Evolutionary conservation across 108 stramenopile genomes (phyloP), one percentile per base, ranked within the genome.

Genomic region (Epipyxis sp.): DNA sequence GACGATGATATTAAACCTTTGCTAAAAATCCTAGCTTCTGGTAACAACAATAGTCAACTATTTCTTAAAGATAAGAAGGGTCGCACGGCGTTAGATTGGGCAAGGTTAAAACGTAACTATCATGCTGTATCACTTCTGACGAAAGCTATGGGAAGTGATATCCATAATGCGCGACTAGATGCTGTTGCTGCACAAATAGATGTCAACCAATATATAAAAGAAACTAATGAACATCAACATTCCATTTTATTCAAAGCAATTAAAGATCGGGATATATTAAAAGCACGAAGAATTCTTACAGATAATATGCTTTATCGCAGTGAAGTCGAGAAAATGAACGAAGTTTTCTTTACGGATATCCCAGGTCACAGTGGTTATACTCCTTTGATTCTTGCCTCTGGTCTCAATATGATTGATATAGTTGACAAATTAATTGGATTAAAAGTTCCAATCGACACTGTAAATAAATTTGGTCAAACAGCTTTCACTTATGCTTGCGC

Each of bases 11-110:
- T 50, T 50, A 50, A 6, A 6, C 46, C 13, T 50, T 50, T 50
- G 46, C 6, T 50, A 20, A 20, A 50, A 20, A 50, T 50, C 13
- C 46, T 50, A 20, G 6, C 13, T 20, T 50, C 46, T 50, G 20
- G 13, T 13, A 6, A 6, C 46, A 50, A 50, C 20, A 20, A 13
- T 6, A 20, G 13, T 50, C 13, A 50, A 20, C 13, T 13, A 20
- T 20, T 50, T 6, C 20, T 50, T 6, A 50, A 50, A 20, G 71
- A 74, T 57, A 32, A 10, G 13, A 27, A 37, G 34, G 71, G 71
- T 42, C 37, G 35, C 41, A 74, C 71, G 3, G 71, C 71, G 40
- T 42, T 74, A 6, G 71, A 74, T 25, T 74, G 71, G 71, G 71
- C 71, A 10, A 46, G 71, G 43, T 43, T 74, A 27, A 34, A 10